Evolutionary conservation across 2,329 filamentous ascomycete species (phyloP), one percentile per base, ranked within the genome.

Genomic region (Penicillium sp.): DNA sequence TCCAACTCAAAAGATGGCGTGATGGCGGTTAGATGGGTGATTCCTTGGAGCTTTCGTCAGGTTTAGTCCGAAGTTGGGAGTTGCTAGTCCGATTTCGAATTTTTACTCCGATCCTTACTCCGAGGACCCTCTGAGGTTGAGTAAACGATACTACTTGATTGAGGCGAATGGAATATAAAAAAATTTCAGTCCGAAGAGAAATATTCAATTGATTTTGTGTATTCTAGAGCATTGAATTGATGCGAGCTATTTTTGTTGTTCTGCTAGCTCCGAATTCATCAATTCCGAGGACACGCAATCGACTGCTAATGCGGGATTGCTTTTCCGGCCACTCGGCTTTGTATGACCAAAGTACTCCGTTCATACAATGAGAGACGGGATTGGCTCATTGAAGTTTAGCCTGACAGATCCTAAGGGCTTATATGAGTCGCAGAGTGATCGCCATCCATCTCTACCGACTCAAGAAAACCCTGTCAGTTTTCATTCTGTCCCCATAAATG

Each of bases 31-130:
- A n/a, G 8, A 24, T 49, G 19, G 26, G 12, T 45, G 22, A 4
- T 38, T 47, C 30, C 42, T 33, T 8, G 42, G 33, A 2, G 3
- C 7, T 38, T 38, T 60, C 58, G 57, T 62, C 63, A 15, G 26
- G 3, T 50, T 45, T 60, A 65, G 54, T 62, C 63, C 61, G 61
- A 61, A 19, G 9, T 19, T 51, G 9, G 1, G 3, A 3, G 1
- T 22, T 9, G 28, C 15, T 45, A 59, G 38, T 59, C 56, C 56
- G 56, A 59, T 2, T n/a, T 13, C 9, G 26, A 33, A 9, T 35
- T 55, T 56, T 59, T 49, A 63, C 28, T 58, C 61, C 64, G 64
- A 64, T 3, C 2, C 2, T 26, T 56, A 61, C 19, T 64, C 56
- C 64, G 61, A 63, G 13, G n/a, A 12, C 42, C 37, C 53, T 35